phyloP scores from a whole-genome alignment of 2,329 filamentous ascomycete species.

The Fusarium kyushuense region DNA sequence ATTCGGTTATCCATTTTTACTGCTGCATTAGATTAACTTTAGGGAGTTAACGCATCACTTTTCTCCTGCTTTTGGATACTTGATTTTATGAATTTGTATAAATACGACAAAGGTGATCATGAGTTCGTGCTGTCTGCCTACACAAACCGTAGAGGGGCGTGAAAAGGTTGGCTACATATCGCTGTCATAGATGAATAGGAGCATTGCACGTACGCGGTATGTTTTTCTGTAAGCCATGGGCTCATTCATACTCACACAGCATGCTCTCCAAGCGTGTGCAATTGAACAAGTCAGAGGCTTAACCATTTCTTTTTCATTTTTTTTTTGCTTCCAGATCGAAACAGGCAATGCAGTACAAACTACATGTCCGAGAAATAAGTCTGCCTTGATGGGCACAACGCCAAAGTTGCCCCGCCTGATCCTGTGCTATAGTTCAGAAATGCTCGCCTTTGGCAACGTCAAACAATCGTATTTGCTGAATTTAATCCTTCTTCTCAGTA shows the following conservation, averaged over 20 bases:
- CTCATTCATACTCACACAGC: background rate
- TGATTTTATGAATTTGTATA: background rate
- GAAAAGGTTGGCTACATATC: background rate
- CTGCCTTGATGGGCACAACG: constrained; percentile 42
- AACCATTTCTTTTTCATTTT: constrained; percentile 43
- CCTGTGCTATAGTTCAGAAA: constrained; percentile 40
- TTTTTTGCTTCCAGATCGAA: constrained; percentile 43
- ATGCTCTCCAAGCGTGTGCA: background rate
- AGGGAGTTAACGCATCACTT: background rate
- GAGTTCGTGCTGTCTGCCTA: background rate
- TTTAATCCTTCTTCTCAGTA: constrained; percentile 56
- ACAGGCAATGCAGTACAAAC: constrained; percentile 36
- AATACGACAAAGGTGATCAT: background rate
- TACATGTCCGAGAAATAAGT: constrained; percentile 40
- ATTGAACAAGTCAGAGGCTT: constrained; percentile 18
- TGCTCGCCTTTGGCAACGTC: constrained; percentile 36
- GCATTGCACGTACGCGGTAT: background rate
- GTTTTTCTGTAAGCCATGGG: background rate
- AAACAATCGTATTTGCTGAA: constrained; percentile 33
- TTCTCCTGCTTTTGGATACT: background rate
- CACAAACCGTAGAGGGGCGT: background rate
- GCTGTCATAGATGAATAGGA: background rate
- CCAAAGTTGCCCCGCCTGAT: constrained; percentile 42
- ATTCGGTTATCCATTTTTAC: background rate
- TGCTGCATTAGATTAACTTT: background rate